These are phyloP conservation scores for Gloeophyllum trabeum DNA, from an alignment of 768 basidiomycete species.

Conservation along the genomic window DNA sequence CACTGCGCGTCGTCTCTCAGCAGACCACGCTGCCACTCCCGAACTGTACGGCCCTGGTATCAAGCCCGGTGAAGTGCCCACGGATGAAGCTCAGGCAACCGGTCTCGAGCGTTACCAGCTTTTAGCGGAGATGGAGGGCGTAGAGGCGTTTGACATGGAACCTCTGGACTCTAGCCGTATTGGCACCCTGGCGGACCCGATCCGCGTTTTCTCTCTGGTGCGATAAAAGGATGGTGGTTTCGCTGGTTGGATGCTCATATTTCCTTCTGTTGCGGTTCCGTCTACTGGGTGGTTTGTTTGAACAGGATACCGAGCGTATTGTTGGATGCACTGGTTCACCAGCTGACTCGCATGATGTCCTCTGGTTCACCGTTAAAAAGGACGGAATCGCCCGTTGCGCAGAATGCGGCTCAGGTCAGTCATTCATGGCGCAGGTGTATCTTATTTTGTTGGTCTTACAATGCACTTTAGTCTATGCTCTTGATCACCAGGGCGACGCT, in stretches of 20 bases:
- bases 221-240: slow-evolving; percentile 74
- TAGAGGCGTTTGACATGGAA: slow-evolving; percentile 82
- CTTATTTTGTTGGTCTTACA: neutral
- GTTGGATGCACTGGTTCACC: slow-evolving; percentile 94
- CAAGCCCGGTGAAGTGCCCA: slow-evolving; percentile 66
- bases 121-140: slow-evolving; percentile 77
- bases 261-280: neutral
- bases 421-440: neutral
- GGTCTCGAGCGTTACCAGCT: slow-evolving; percentile 95
- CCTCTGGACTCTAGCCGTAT: slow-evolving; percentile 77
- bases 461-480: slow-evolving; percentile 46
- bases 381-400: slow-evolving; percentile 72
- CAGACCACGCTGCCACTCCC: slow-evolving; percentile 39
- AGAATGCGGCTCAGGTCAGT: slow-evolving; percentile 88
- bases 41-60: slow-evolving; percentile 62
- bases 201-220: slow-evolving; percentile 81
- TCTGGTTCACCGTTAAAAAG: slow-evolving; percentile 67
- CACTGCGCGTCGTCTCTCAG: slow-evolving; percentile 44
- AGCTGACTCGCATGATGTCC: slow-evolving; percentile 88
- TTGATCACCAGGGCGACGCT: slow-evolving; percentile 60
- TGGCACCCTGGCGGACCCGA: slow-evolving; percentile 81
- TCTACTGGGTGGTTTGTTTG: slow-evolving; percentile 1
- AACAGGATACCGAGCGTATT: slow-evolving; percentile 69
- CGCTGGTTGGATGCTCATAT: slow-evolving; percentile 49
- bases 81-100: slow-evolving; percentile 85